Conservation (phyloP, 371 early-diverging fungal species). For the Mortierella sp. region DNA sequence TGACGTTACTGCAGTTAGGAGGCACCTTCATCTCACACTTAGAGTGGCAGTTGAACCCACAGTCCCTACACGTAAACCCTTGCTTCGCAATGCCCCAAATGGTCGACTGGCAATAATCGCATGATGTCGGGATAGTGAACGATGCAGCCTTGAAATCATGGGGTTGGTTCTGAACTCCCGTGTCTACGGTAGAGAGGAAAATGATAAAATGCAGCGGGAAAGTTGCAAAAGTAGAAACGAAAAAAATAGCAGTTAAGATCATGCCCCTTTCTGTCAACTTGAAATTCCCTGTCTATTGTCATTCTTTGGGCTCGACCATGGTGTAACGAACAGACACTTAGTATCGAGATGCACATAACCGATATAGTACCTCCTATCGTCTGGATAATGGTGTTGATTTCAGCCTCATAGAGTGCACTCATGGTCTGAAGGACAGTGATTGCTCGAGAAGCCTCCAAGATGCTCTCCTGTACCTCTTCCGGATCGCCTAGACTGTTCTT, state of each 20-base stretch:
- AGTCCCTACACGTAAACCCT: constrained; percentile 84
- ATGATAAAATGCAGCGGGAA: neutral
- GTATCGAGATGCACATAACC: neutral
- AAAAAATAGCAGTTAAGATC: neutral
- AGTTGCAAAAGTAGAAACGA: neutral
- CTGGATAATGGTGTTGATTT: constrained; percentile 68
- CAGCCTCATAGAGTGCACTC: constrained; percentile 65
- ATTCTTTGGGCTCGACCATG: neutral
- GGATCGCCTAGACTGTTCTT: constrained; percentile 60
- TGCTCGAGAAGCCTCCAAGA: constrained; percentile 64
- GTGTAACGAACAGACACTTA: neutral
- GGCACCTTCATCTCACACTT: constrained; percentile 92
- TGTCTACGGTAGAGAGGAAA: constrained; percentile 49
- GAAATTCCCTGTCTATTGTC: neutral
- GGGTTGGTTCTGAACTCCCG: constrained; percentile 62
- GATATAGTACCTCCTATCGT: constrained; percentile 68
- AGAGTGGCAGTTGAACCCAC: constrained; percentile 87
- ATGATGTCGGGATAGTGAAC: constrained; percentile 85
- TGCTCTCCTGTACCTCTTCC: constrained; percentile 60
- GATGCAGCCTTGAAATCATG: constrained; percentile 83
- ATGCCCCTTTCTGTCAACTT: neutral
- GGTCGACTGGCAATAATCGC: constrained; percentile 81
- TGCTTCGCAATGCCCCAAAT: constrained; percentile 86
- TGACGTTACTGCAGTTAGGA: constrained; percentile 76
- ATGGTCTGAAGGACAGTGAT: constrained; percentile 69